Evolutionary conservation across 1,284 basidiomycete species (phyloP), one percentile per base, ranked within the genome.

Genomic region (Schizophyllum commune): DNA sequence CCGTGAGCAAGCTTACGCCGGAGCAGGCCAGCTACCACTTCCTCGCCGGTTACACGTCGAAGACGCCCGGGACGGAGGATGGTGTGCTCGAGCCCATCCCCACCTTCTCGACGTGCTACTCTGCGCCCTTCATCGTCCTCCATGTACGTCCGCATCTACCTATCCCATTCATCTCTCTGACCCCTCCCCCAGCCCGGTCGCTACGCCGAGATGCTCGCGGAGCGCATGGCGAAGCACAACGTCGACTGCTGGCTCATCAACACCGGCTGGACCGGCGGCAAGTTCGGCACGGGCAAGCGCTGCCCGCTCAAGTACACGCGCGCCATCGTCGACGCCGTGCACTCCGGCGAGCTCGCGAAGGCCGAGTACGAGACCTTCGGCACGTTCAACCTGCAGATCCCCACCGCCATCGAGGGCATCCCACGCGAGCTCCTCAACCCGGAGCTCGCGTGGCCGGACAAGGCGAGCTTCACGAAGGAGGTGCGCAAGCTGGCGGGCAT

Each of bases 231-330:
- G 63, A 85, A 89, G 77, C 83, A 92, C 80, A 86, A 94, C 65
- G 95, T 95, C 71, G 79, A 96, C 77, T 98, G 96, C 82, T 99
- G 94, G 94, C 84, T 99, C 72, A 93, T 99, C 85, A 98, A 99
- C 89, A 98, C 96, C 20, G 96, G 96, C 70, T 99, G 96, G 96
- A 91, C 92, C 61, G 90, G 92, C 64, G 96, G 96, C 74, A 95
- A 94, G 77, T 99, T 88, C 74, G 96, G 96, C 62, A 77, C 78
- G 21, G 93, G 93, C 67, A 92, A 91, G 77, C 92, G 95, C 66
- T 98, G 95, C 84, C 90, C 95, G 32, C 88, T 98, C 79, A 93
- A 92, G 75, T 94, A 90, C 81, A 98, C 96, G 54, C 93, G 96
- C 62, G 89, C 89, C 65, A 98, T 98, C 76, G 90, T 99, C 75